Conservation (phyloP, 768 basidiomycete genomes). For the Paxillus rubicundulus region DNA sequence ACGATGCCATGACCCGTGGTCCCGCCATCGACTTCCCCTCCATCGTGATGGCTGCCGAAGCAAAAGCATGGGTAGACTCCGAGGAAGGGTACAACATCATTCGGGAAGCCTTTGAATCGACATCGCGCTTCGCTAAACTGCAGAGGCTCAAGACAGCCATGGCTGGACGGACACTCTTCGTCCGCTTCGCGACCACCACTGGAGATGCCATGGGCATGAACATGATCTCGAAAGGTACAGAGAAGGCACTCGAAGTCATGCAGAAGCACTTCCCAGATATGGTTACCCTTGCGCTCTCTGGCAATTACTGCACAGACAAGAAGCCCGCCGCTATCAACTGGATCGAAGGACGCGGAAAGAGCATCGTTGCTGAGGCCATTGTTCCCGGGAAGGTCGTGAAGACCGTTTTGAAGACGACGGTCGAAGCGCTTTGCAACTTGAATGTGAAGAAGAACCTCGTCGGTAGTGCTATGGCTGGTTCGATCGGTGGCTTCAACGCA, state of each 20-base stretch:
- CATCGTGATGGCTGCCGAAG: conserved; percentile 74
- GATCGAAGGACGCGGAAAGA: conserved; percentile 99
- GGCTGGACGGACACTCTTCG: conserved; percentile 90
- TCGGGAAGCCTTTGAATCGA: conserved; percentile 88
- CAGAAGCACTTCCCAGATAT: conserved; percentile 83
- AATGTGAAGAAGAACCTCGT: conserved; percentile 97
- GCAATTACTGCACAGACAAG: conserved; percentile 99
- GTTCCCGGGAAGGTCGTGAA: conserved; percentile 86
- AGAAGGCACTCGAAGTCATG: conserved; percentile 86
- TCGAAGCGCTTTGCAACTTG: conserved; percentile 82
- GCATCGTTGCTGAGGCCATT: conserved; percentile 93
- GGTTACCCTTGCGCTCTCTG: conserved; percentile 86
- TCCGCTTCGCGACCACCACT: conserved; percentile 91
- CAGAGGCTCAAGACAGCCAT: conserved; percentile 83
- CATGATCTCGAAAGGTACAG: conserved; percentile 99
- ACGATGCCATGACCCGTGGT: conserved; percentile 97
- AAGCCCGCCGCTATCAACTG: conserved; percentile 99
- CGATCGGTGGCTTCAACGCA: conserved; percentile 97
- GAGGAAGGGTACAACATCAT: conserved; percentile 75
- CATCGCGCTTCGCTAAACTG: conserved; percentile 88
- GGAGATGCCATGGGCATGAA: conserved; percentile 99
- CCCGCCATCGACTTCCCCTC: conserved; percentile 96
- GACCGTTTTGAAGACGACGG: conserved; percentile 92
- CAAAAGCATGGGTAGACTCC: conserved; percentile 84
- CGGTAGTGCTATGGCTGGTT: conserved; percentile 97